Conservation (phyloP, 2,329 filamentous ascomycete genomes). For the Alternaria consortialis region DNA sequence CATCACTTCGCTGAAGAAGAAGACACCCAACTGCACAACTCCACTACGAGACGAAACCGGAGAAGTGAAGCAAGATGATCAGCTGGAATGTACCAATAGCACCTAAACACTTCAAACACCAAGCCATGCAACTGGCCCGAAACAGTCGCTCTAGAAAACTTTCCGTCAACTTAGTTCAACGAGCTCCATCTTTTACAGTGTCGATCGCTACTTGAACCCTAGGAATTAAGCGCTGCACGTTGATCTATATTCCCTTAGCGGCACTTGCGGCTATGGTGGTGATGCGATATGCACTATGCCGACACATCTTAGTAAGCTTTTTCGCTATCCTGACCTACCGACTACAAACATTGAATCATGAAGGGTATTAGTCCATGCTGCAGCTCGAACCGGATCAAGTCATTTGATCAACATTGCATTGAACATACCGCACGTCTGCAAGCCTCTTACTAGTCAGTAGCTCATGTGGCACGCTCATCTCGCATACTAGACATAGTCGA, state of each 20-base stretch:
- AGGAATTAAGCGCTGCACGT: background rate
- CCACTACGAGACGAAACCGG: background rate
- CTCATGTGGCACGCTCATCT: constrained; percentile 14
- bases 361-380: background rate
- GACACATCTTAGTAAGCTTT: background rate
- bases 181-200: background rate
- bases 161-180: background rate
- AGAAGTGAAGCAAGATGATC: constrained; percentile 4
- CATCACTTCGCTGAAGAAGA: background rate
- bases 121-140: background rate
- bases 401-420: background rate
- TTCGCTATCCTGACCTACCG: background rate
- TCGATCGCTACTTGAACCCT: background rate
- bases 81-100: background rate
- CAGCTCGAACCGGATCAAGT: background rate
- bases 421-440: background rate
- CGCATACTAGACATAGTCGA: constrained; percentile 6
- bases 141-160: background rate
- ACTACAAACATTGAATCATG: background rate
- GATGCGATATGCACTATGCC: background rate
- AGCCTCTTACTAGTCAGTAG: constrained; percentile 2
- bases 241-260: background rate
- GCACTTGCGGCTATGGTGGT: constrained; percentile 1
- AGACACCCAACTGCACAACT: background rate
- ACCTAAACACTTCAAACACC: background rate